These are phyloP conservation scores for Solanum hybrid DNA, from an alignment of 305 asterid genomes.

Conservation along the genomic window DNA sequence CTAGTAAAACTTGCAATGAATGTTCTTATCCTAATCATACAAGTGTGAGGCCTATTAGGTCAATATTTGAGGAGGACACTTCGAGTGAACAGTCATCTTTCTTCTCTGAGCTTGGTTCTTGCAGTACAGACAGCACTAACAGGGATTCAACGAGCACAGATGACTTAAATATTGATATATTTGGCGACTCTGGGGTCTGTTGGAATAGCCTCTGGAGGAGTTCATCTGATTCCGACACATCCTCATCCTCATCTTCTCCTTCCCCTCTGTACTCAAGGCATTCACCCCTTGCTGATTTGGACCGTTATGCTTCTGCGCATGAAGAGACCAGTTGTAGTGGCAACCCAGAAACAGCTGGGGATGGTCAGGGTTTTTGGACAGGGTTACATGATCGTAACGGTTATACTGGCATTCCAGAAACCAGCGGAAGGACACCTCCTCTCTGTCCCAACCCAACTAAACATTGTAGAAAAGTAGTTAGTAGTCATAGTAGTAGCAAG, in stretches of 20 bases:
- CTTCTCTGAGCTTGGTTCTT: slow-evolving; percentile 58
- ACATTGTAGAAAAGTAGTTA: slow-evolving; percentile 24
- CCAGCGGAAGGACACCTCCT: slow-evolving; percentile 14
- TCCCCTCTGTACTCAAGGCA: slow-evolving; percentile 36
- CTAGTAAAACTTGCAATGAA: slow-evolving; percentile 15
- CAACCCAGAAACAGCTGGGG: slow-evolving; percentile 13
- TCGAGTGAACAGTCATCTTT: slow-evolving; percentile 48
- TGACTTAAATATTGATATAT: slow-evolving; percentile 39
- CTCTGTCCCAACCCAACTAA: slow-evolving; percentile 21
- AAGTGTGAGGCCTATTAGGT: slow-evolving; percentile 5
- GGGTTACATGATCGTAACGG: neutral
- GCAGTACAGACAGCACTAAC: slow-evolving; percentile 61
- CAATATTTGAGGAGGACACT: slow-evolving; percentile 25
- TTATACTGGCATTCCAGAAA: neutral
- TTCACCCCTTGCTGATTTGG: slow-evolving; percentile 36
- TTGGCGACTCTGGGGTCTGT: slow-evolving; percentile 23
- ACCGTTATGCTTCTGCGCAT: slow-evolving; percentile 30
- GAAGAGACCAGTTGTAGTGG: slow-evolving; percentile 10
- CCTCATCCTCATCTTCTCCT: slow-evolving; percentile 51
- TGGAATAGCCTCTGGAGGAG: slow-evolving; percentile 30
- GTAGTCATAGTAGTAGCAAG: slow-evolving; percentile 25
- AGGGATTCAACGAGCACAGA: slow-evolving; percentile 46
- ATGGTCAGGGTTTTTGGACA: slow-evolving; percentile 18
- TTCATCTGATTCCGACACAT: slow-evolving; percentile 56
- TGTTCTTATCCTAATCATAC: slow-evolving; percentile 10